phyloP scores from a whole-genome alignment of 1,284 basidiomycete genomes.

The Ustilago vetiveriae region DNA sequence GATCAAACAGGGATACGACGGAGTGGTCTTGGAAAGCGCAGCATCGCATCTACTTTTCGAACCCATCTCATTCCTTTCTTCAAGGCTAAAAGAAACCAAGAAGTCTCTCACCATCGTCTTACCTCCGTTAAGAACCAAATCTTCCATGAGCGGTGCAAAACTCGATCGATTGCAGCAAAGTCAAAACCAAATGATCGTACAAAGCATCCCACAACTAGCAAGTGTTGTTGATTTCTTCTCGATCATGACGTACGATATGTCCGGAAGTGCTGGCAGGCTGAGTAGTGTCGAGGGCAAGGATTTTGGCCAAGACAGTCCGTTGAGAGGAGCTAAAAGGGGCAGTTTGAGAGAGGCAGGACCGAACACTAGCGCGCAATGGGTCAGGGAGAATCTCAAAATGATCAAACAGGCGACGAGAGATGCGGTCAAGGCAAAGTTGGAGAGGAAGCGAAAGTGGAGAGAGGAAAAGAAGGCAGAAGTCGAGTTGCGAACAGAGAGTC shows the following conservation, averaged over 20 bases:
- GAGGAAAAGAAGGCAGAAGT: not conserved
- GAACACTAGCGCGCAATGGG: constrained; percentile 43
- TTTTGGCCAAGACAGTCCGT: constrained; percentile 33
- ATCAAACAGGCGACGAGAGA: constrained; percentile 12
- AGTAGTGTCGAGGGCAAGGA: constrained; percentile 15
- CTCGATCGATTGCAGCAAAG: constrained; percentile 10
- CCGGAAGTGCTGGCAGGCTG: constrained; percentile 16
- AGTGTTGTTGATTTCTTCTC: constrained; percentile 38
- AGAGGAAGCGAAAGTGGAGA: not conserved
- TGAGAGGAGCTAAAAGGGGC: constrained; percentile 35
- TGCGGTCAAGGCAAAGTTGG: not conserved
- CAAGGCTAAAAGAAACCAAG: not conserved
- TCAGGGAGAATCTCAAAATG: constrained; percentile 32
- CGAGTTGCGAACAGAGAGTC: not conserved
- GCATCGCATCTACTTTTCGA: constrained; percentile 47
- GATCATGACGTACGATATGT: constrained; percentile 58
- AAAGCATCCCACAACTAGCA: constrained; percentile 35
- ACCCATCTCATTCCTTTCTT: constrained; percentile 17
- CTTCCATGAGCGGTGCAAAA: constrained; percentile 12
- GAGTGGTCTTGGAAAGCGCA: constrained; percentile 35
- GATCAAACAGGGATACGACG: constrained; percentile 15
- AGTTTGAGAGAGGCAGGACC: constrained; percentile 41
- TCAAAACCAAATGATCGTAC: constrained; percentile 40
- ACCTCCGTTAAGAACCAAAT: constrained; percentile 28
- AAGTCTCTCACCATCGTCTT: constrained; percentile 35